Base-by-base conservation (phyloP, 164 flowering plant species). In the Paratinospora sagittata region DNA sequence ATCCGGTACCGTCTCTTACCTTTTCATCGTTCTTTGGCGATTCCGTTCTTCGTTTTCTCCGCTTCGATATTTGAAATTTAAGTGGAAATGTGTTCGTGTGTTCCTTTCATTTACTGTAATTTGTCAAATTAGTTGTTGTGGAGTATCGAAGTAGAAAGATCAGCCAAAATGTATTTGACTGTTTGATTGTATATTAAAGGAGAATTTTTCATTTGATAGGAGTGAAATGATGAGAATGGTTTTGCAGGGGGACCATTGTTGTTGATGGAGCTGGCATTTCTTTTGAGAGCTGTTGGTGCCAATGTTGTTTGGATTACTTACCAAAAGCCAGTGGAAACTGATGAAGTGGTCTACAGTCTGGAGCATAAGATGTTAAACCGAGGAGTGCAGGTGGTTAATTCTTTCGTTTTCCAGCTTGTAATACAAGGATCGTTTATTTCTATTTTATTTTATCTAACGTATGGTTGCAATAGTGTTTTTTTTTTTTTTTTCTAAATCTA, bases 221-320 rank as follows among this genome's bases (percentile, higher is more conserved):
- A 26, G 43, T 62, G 30, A 0, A 63, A 27, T 16, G 13, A 58
- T 26, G 21, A 13, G 43, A n/a, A 16, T 72, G 45, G 63, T 24
- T 70, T 21, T 75, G 34, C 74, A 95, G 97, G 97, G 70, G 98
- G 98, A 16, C 98, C 98, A 16, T 79, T 95, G 76, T 74, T 95
- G 75, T 62, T 95, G 77, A 95, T 95, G 97, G 98, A 95, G 84
- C 81, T 95, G 65, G 97, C 96, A n/a, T 95, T 92, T 78, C 76
- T 95, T 37, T 78, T 95, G 69, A 86, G 97, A 77, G 82, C 85
- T 47, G 97, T 81, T 68, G 91, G 91, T 27, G 79, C 98, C 10
- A 78, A 91, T 69, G 97, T 95, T 69, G 83, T 81, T 69, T 95
- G 97, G 97, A 80, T 92, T 45, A 95, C 97, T 0, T 82, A 82